These are phyloP conservation scores for Draba incana DNA, from an alignment of 345 rosid species.

Conservation along the genomic window DNA sequence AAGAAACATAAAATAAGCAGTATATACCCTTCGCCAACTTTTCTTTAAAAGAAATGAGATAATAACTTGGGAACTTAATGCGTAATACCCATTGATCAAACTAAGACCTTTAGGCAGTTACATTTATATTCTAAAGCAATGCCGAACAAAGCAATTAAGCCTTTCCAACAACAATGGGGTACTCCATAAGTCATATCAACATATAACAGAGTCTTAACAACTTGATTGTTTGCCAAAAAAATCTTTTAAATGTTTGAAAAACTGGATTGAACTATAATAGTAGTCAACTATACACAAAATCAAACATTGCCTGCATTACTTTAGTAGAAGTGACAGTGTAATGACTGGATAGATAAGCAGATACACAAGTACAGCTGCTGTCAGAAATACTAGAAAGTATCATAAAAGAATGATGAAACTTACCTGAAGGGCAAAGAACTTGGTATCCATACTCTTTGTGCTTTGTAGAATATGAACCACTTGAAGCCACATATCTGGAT, in stretches of 20 bases:
- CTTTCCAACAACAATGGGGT: background rate
- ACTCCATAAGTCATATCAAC: constrained; percentile 20
- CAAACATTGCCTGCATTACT: background rate
- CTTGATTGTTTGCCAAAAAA: constrained; percentile 9
- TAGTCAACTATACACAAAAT: background rate
- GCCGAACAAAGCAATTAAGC: constrained; percentile 4
- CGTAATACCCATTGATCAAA: constrained; percentile 11
- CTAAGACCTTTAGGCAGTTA: constrained; percentile 3
- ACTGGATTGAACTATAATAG: too few relatives aligned
- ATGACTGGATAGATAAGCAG: constrained; percentile 18
- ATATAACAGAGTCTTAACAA: constrained; percentile 19
- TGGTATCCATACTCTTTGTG: constrained; percentile 85
- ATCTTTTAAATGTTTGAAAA: too few relatives aligned
- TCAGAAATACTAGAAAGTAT: background rate
- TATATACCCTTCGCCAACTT: background rate
- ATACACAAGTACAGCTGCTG: constrained; percentile 4
- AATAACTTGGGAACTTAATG: constrained; percentile 16
- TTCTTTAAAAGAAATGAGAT: background rate
- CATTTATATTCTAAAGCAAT: background rate
- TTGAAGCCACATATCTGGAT: constrained; percentile 98
- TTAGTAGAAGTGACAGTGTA: background rate
- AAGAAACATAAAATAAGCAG: too few relatives aligned
- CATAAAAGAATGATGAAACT: constrained; percentile 19
- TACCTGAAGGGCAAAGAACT: constrained; percentile 98
- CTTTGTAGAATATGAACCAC: constrained; percentile 89